Base-by-base conservation (phyloP, 1,284 basidiomycete genomes). In the Cryptococcus wingfieldii region DNA sequence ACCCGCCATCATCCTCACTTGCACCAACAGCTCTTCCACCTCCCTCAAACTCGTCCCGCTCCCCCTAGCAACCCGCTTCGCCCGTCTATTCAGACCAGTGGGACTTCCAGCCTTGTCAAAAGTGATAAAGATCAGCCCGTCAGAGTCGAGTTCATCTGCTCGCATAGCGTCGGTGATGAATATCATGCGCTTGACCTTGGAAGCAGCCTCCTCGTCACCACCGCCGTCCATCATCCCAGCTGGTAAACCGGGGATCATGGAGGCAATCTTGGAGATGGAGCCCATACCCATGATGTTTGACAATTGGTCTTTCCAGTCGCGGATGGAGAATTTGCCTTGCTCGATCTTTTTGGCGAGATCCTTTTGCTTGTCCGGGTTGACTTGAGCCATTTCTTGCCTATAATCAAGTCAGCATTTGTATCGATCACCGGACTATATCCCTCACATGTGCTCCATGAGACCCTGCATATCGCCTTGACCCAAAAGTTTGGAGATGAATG, bases 121-220 rank as follows among this genome's bases (percentile, higher is more conserved):
- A 62, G 88, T 85, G 58, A 77, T 86, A 78, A 96, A 95, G 42
- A 85, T 82, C 42, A 86, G 80, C 1, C 95, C 96, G 73, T 98
- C 95, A n/a, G 90, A 95, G 78, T 98, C 93, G 54, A 98, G 84
- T 77, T 98, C 96, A 54, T 80, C 80, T 16, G 86, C 83, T 42
- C 92, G 90, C 95, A 99, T 99, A 68, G 90, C 92, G 77, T 99
- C 95, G 23, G 92, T 97, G 72, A 99, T 98, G 80, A 89, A 98
- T 64, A 98, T 89, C 90, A 99, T 94, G 60, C 93, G 86, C 79
- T 98, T 98, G 85, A 99, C 88, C 58, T 90, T 87, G 63, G 84
- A 77, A 4, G 71, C 63, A 1, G 89, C 86, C 38, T 90, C 91
- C 69, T 97, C 95, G 72, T 96, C 93, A 70, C 92, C 90, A 31